Conservation (phyloP, 176 grass and related monocot genomes). For the Ananas comosus region DNA sequence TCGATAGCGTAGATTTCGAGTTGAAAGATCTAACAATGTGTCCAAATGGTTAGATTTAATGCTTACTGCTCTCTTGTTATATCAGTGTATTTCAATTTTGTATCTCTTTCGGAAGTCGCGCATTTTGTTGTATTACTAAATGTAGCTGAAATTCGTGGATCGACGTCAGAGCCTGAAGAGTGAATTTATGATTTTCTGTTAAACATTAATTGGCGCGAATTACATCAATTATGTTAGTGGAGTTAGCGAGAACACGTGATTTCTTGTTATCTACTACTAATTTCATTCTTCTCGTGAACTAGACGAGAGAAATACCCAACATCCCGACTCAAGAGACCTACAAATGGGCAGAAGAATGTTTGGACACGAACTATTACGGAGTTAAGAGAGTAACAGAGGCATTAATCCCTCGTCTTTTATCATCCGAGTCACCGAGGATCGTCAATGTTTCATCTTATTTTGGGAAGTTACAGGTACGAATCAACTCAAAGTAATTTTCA, state of each 20-base stretch:
- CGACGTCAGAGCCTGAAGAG: no score
- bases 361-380: conserved; percentile 26
- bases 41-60: no score
- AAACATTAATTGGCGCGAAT: no score
- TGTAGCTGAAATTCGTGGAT: no score
- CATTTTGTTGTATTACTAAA: no score
- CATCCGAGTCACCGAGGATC: conserved; percentile 16
- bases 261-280: neutral
- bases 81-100: no score
- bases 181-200: no score
- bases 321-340: neutral
- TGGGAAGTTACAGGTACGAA: conserved; percentile 14
- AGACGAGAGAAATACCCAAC: neutral
- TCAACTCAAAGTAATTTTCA: neutral
- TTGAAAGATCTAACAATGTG: no score
- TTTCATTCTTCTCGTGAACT: neutral
- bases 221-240: no score
- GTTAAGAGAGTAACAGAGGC: conserved; percentile 6
- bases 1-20: no score
- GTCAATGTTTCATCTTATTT: conserved; percentile 11
- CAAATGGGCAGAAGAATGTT: conserved; percentile 20
- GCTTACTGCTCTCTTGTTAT: no score
- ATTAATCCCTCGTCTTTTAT: conserved; percentile 18
- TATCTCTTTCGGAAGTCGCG: no score
- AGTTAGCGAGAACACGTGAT: neutral